phyloP scores from a whole-genome alignment of 2,329 filamentous ascomycete species.

The Claviceps purpurea region DNA sequence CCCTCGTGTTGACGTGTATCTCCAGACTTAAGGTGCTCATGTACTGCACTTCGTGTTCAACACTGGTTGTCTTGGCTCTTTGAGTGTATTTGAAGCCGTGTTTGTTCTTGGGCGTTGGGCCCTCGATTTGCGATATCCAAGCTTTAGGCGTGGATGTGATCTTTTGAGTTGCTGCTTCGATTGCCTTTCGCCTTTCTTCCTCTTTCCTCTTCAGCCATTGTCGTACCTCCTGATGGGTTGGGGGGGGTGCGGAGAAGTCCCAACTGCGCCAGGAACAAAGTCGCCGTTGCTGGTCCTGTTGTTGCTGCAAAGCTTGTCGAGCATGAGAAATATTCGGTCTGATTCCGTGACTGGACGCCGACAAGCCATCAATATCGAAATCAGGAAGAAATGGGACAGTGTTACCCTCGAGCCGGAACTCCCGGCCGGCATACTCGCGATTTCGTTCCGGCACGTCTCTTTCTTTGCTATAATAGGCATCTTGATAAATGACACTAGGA shows the following conservation, averaged over 20 bases:
- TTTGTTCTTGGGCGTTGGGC: constrained; percentile 68
- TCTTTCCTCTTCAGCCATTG: constrained; percentile 45
- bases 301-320: constrained; percentile 33
- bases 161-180: constrained; percentile 8
- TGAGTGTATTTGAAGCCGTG: constrained; percentile 81
- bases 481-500: constrained; percentile 65
- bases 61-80: constrained; percentile 57
- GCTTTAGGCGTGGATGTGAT: constrained; percentile 16
- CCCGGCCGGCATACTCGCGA: constrained; percentile 76
- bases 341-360: constrained; percentile 40
- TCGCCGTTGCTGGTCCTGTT: constrained; percentile 32
- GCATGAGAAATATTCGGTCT: constrained; percentile 34
- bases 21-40: constrained; percentile 97
- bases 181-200: constrained; percentile 8
- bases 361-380: constrained; percentile 53
- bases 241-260: constrained; percentile 63
- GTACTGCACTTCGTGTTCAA: constrained; percentile 75
- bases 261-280: constrained; percentile 50
- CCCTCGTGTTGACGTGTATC: constrained; percentile 78
- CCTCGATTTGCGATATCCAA: constrained; percentile 72
- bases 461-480: constrained; percentile 75
- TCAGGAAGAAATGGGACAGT: constrained; percentile 67
- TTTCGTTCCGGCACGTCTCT: constrained; percentile 64
- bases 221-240: constrained; percentile 54
- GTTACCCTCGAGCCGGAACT: constrained; percentile 65